Conservation (phyloP, 2,329 filamentous ascomycete genomes). For the Colletotrichum liriopes region DNA sequence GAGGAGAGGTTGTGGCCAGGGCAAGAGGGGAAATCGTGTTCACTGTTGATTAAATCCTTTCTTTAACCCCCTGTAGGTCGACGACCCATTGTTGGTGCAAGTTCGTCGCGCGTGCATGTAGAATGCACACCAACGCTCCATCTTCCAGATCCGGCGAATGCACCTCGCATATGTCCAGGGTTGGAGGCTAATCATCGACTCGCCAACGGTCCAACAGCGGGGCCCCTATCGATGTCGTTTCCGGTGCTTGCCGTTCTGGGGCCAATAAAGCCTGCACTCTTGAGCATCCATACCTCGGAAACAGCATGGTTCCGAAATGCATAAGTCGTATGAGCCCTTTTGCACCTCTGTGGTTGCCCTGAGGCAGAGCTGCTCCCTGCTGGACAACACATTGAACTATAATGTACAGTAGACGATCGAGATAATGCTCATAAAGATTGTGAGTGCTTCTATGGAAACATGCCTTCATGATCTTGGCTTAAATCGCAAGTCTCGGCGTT, state of each 20-base stretch:
- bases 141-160: not conserved
- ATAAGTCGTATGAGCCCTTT: not conserved
- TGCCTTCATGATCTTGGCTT: no score
- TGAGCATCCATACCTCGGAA: not conserved
- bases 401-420: no score
- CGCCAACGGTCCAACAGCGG: not conserved
- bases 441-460: no score
- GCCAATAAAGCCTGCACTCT: not conserved
- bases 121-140: slow-evolving; percentile 2
- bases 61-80: not conserved
- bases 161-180: not conserved
- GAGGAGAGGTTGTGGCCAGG: not conserved
- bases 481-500: no score
- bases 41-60: not conserved
- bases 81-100: slow-evolving; percentile 5
- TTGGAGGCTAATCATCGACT: not conserved
- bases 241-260: not conserved
- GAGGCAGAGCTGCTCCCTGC: not conserved
- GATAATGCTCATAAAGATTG: no score
- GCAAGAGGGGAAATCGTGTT: not conserved
- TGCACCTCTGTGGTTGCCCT: no score
- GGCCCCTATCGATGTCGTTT: not conserved
- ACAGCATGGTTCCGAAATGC: not conserved
- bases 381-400: not conserved
- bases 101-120: not conserved